phyloP scores from a whole-genome alignment of 176 grass and related monocot genomes.

The Musa troglodytarum region DNA sequence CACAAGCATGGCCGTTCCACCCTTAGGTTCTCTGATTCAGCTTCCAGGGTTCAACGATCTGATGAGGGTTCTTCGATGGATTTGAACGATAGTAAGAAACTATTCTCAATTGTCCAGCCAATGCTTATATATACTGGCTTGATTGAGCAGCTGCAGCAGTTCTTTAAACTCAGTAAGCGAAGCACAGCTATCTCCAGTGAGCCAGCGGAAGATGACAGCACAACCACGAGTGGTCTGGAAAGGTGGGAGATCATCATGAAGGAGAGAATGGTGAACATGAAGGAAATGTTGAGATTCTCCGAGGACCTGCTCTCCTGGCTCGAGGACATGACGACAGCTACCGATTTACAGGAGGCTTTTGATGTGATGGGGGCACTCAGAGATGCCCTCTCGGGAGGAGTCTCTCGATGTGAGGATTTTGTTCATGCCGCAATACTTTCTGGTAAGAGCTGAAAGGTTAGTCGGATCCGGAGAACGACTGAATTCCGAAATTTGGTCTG shows the following conservation, averaged over 20 bases:
- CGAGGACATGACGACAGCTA: constrained; percentile 59
- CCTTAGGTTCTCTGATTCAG: constrained; percentile 32
- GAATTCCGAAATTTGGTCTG: too few species aligned
- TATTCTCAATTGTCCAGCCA: constrained; percentile 61
- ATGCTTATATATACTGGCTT: constrained; percentile 90
- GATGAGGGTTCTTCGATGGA: constrained; percentile 63
- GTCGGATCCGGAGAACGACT: background rate
- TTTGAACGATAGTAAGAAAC: constrained; percentile 35
- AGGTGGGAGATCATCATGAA: constrained; percentile 82
- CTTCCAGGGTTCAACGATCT: constrained; percentile 17
- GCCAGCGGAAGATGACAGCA: constrained; percentile 16
- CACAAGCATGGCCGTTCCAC: constrained; percentile 59
- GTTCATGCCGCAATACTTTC: constrained; percentile 41
- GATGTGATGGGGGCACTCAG: constrained; percentile 64
- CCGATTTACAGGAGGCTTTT: constrained; percentile 85
- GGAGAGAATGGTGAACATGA: constrained; percentile 82
- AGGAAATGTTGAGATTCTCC: constrained; percentile 69
- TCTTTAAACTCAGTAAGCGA: constrained; percentile 69
- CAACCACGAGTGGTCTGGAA: constrained; percentile 14
- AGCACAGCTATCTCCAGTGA: constrained; percentile 9
- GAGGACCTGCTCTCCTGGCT: constrained; percentile 75
- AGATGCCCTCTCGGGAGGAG: constrained; percentile 53
- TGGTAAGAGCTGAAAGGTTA: constrained; percentile 9
- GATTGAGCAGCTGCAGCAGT: constrained; percentile 78
- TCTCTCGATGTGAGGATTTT: constrained; percentile 67